phyloP scores from a whole-genome alignment of 2,329 filamentous ascomycete species.

The Clonostachys rhizophaga region DNA sequence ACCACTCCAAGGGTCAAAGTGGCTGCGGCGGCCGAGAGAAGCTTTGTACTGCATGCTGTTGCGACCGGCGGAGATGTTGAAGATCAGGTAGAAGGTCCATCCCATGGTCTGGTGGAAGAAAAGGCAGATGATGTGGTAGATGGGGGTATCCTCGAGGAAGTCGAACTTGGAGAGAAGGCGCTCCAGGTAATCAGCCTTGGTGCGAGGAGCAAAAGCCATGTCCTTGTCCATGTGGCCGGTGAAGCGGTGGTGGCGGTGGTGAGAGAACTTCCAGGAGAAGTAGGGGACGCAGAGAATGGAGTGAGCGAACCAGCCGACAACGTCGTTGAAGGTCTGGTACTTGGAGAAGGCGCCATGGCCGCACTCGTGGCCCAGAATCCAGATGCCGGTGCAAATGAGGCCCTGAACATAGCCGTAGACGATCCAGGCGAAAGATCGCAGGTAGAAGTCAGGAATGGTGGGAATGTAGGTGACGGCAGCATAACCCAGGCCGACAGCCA shows the following conservation, averaged over 20 bases:
- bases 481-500: conserved; percentile 42
- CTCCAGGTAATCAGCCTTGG: conserved; percentile 25
- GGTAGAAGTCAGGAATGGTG: conserved; percentile 32
- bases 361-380: conserved; percentile 68
- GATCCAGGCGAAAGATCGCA: conserved; percentile 46
- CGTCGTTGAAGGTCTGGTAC: conserved; percentile 51
- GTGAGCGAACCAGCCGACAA: conserved; percentile 61
- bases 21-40: conserved; percentile 25
- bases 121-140: conserved; percentile 47
- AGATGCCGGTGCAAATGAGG: conserved; percentile 62
- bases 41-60: conserved; percentile 40
- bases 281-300: conserved; percentile 63
- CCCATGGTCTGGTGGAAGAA: conserved; percentile 59
- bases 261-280: conserved; percentile 69
- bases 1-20: conserved; percentile 57
- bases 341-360: conserved; percentile 66
- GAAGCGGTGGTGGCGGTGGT: conserved; percentile 65
- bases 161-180: conserved; percentile 24
- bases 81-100: conserved; percentile 59
- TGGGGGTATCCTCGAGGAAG: conserved; percentile 55
- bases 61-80: conserved; percentile 48
- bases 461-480: conserved; percentile 50
- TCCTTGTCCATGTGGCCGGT: conserved; percentile 65
- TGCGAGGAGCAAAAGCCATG: conserved; percentile 57
- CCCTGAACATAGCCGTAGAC: conserved; percentile 61